Evolutionary conservation across 306 rosid genomes (phyloP), one percentile per base, ranked within the genome.

Genomic region (Hippophae rhamnoides): DNA sequence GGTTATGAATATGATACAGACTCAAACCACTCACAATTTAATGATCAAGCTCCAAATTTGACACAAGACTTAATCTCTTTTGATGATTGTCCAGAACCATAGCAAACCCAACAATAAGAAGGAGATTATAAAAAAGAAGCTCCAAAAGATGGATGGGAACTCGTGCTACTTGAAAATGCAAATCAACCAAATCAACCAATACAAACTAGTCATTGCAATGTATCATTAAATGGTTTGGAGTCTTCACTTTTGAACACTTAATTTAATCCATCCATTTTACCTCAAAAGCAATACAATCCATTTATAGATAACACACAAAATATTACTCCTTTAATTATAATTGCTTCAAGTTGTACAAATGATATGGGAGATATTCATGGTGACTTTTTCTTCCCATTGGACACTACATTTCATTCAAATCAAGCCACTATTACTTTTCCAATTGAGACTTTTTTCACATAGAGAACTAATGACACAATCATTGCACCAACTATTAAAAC

Each of bases 271-370:
- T 4, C 0, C 38, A 31, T 5, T 31, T 31, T 31, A 5, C 3
- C 79, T 60, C 74, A 68, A 60, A 57, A 70, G 41, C 76, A 57
- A 0, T 73, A 76, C 74, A 90, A 90, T 70, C 96, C 98, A 9
- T 90, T 90, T 65, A 63, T 90, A 5, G 80, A 81, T 56, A 87
- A 82, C 9, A 23, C 10, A 18, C 5, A 11, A 5, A 40, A 50
- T 40, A 3, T 8, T 11, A 41, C 11, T 5, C 8, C 41, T 44
- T 0, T 52, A 0, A 0, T 5, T 5, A 18, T 26, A 12, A 11
- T 5, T 10, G 14, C 26, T 1, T 8, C 52, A 14, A 31, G 38
- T 31, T 2, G 38, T 31, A 31, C 38, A 2, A 31, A 31, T 47
- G 10, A 9, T 9, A 10, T 10, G 13, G 2, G 50, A 3, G 11